Conservation (phyloP, 2,329 filamentous ascomycete species). For the Coniochaeta sp. region DNA sequence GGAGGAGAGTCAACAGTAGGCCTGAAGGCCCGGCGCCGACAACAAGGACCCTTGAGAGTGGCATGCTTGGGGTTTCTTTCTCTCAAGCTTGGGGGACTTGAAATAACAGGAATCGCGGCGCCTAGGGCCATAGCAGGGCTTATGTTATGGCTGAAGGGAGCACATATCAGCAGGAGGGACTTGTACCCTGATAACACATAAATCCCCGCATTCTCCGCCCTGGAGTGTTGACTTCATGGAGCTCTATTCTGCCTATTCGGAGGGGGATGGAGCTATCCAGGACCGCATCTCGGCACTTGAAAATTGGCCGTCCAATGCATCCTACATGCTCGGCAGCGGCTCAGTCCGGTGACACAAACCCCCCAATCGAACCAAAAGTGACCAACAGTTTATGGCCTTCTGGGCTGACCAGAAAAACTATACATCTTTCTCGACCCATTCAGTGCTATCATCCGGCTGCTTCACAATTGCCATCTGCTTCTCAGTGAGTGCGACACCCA, state of each 20-base stretch:
- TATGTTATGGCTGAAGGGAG: neutral
- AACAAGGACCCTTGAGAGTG: constrained; percentile 10
- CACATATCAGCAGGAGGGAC: too few relatives aligned
- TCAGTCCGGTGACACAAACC: neutral
- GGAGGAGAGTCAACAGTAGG: constrained; percentile 13
- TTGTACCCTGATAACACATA: neutral
- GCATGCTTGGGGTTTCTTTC: neutral
- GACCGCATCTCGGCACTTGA: neutral
- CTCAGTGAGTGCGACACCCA: neutral
- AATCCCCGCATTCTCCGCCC: neutral
- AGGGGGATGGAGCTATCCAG: neutral
- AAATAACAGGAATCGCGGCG: neutral
- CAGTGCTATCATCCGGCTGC: constrained; percentile 1
- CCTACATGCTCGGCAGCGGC: neutral
- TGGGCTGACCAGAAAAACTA: neutral
- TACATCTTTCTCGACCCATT: neutral
- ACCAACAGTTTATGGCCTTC: neutral
- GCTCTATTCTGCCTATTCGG: neutral
- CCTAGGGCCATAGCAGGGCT: neutral
- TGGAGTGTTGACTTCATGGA: neutral
- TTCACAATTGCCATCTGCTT: neutral
- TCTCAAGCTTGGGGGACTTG: neutral
- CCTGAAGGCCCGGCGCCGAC: constrained; percentile 17
- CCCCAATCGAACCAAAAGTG: neutral
- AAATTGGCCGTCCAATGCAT: neutral